phyloP scores from a whole-genome alignment of 2,329 filamentous ascomycete genomes.

The Diaporthe vexans region DNA sequence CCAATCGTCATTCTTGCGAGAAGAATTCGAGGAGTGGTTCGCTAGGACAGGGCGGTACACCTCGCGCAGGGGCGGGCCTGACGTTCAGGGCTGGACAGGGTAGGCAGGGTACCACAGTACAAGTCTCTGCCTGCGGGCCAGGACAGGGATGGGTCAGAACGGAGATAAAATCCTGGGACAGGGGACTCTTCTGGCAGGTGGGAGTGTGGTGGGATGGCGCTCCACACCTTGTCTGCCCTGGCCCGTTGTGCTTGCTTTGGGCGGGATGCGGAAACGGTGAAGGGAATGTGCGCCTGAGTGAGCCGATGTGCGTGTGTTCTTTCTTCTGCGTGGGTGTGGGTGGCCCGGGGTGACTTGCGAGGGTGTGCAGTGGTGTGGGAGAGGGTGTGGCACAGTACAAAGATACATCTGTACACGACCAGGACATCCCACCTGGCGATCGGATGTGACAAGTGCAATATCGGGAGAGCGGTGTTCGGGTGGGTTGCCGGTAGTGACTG shows the following conservation, averaged over 20 bases:
- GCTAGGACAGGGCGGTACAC: constrained; percentile 24
- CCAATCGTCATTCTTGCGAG: constrained; percentile 37
- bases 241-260: constrained; percentile 20
- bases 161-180: constrained; percentile 34
- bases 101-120: not conserved
- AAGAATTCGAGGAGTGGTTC: constrained; percentile 31
- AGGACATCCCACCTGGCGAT: constrained; percentile 28
- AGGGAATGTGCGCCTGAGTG: constrained; percentile 5
- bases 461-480: constrained; percentile 32
- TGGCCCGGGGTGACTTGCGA: constrained; percentile 4
- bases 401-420: not conserved
- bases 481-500: constrained; percentile 31
- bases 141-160: constrained; percentile 32
- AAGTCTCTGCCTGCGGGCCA: constrained; percentile 26
- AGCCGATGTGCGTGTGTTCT: not conserved
- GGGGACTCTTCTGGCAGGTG: constrained; percentile 33
- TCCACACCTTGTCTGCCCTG: constrained; percentile 25
- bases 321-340: not conserved
- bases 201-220: constrained; percentile 34
- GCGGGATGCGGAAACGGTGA: constrained; percentile 35
- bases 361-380: not conserved
- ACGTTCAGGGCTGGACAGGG: constrained; percentile 26
- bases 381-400: constrained; percentile 25
- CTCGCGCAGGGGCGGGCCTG: constrained; percentile 35
- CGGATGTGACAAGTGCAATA: constrained; percentile 23